phyloP scores from a whole-genome alignment of 805 yeast species.

The Pichia insulana region DNA sequence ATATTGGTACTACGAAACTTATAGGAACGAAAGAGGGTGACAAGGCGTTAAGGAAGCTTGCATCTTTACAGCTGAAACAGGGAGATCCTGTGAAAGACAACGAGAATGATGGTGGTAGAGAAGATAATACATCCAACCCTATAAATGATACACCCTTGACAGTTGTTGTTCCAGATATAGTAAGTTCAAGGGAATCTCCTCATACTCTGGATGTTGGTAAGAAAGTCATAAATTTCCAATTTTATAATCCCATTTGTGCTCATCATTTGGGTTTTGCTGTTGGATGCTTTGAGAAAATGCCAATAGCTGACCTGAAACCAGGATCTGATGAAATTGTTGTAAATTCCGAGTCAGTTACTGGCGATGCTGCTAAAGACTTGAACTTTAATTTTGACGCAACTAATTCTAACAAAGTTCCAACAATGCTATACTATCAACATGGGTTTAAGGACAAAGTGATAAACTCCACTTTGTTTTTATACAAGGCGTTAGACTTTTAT shows the following conservation, averaged over 20 bases:
- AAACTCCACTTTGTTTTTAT: slow-evolving; percentile 70
- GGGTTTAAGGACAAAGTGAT: slow-evolving; percentile 45
- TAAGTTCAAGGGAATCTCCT: slow-evolving; percentile 57
- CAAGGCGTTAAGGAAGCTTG: slow-evolving; percentile 20
- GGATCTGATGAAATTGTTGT: slow-evolving; percentile 21
- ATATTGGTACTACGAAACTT: slow-evolving; percentile 45
- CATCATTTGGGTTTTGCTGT: slow-evolving; percentile 94
- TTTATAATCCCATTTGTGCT: slow-evolving; percentile 84
- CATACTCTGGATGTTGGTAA: slow-evolving; percentile 70
- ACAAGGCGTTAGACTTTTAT: slow-evolving; percentile 73
- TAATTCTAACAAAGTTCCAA: slow-evolving; percentile 35
- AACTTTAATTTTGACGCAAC: slow-evolving; percentile 12
- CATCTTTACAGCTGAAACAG: slow-evolving; percentile 18
- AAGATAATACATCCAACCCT: slow-evolving; percentile 37
- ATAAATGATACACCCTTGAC: slow-evolving; percentile 40
- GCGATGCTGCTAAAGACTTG: slow-evolving; percentile 23
- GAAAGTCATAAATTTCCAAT: slow-evolving; percentile 63
- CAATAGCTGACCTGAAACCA: slow-evolving; percentile 38
- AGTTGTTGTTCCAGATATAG: slow-evolving; percentile 65
- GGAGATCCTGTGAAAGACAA: slow-evolving; percentile 20
- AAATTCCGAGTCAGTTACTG: slow-evolving; percentile 19
- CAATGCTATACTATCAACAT: slow-evolving; percentile 56
- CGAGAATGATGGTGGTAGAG: slow-evolving; percentile 20
- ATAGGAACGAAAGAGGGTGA: slow-evolving; percentile 34
- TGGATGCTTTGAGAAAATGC: slow-evolving; percentile 71